A percentile compares a stretch with the other conserved stretches of the same genome.
phyloP scores from a whole-genome alignment of 108 stramenopile species.

The Aureococcus anophagefferens region DNA sequence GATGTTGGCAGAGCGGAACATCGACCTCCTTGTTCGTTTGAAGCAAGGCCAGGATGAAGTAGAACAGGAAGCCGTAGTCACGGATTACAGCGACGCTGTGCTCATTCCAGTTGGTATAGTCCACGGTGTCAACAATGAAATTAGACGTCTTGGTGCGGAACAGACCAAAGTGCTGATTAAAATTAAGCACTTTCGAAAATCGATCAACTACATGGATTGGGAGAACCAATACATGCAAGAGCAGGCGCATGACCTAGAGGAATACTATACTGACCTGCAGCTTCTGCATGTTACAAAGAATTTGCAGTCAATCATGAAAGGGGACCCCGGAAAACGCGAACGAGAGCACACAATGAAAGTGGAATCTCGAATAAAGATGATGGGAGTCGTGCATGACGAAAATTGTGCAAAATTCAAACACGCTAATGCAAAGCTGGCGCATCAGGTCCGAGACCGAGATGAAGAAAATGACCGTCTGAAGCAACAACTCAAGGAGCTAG shows the following conservation, averaged over 20 bases:
- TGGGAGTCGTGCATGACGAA: constrained; percentile 1
- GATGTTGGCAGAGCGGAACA: constrained; percentile 5
- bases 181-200: constrained; percentile 46
- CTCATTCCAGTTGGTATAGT: constrained; percentile 38
- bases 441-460: constrained; percentile 22
- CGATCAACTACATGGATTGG: constrained; percentile 52
- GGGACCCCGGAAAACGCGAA: constrained; percentile 21
- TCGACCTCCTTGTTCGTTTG: constrained; percentile 35
- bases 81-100: constrained; percentile 39
- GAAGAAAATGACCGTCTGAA: constrained; percentile 26
- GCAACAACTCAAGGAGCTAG: constrained; percentile 19
- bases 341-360: constrained; percentile 16
- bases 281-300: constrained; percentile 52
- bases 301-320: constrained; percentile 45
- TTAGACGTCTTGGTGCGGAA: constrained; percentile 18
- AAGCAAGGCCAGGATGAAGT: constrained; percentile 53
- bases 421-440: constrained; percentile 15
- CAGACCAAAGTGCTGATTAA: constrained; percentile 33
- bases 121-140: constrained; percentile 35
- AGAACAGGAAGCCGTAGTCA: constrained; percentile 32
- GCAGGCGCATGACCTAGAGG: constrained; percentile 36
- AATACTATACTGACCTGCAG: constrained; percentile 50
- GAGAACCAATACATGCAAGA: constrained; percentile 29
- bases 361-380: constrained; percentile 13
- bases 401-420: constrained; percentile 14